Percentiles rank a stretch among this genome's conserved stretches.
These are phyloP conservation scores for Acer campestre DNA, from an alignment of 345 rosid species.

Conservation along the genomic window DNA sequence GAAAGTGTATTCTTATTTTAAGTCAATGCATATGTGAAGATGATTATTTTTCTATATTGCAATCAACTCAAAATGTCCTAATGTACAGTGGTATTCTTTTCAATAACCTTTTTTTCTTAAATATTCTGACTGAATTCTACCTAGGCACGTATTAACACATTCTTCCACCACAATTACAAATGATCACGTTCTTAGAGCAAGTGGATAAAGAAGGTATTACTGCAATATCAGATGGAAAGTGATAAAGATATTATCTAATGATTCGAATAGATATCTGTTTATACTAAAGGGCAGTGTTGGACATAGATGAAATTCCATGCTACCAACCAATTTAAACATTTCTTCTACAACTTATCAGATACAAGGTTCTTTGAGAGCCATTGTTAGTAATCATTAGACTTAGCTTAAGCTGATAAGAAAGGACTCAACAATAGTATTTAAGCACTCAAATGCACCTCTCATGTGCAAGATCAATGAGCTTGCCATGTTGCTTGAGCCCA, in stretches of 20 bases:
- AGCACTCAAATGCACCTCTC: too few relatives aligned
- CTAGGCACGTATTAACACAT: neutral
- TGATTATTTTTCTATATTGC: too few relatives aligned
- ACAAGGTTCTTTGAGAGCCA: neutral
- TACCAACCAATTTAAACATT: neutral
- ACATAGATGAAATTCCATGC: neutral
- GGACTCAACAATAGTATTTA: too few relatives aligned
- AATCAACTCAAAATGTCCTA: neutral
- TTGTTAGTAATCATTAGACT: too few relatives aligned
- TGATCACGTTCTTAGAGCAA: neutral
- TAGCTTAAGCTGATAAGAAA: too few relatives aligned
- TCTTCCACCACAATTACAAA: too few relatives aligned
- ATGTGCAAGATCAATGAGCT: too few relatives aligned
- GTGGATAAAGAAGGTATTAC: neutral
- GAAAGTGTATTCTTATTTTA: too few relatives aligned
- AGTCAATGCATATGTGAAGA: too few relatives aligned
- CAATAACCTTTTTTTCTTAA: neutral
- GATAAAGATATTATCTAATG: neutral
- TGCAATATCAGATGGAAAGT: neutral
- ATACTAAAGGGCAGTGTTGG: neutral
- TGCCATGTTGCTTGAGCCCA: too few relatives aligned
- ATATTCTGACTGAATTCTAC: neutral
- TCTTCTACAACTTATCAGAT: neutral
- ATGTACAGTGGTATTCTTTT: neutral
- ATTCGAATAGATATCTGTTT: neutral